Conservation (phyloP, 129 eudicot genomes). For the Tanacetum coccineum region DNA sequence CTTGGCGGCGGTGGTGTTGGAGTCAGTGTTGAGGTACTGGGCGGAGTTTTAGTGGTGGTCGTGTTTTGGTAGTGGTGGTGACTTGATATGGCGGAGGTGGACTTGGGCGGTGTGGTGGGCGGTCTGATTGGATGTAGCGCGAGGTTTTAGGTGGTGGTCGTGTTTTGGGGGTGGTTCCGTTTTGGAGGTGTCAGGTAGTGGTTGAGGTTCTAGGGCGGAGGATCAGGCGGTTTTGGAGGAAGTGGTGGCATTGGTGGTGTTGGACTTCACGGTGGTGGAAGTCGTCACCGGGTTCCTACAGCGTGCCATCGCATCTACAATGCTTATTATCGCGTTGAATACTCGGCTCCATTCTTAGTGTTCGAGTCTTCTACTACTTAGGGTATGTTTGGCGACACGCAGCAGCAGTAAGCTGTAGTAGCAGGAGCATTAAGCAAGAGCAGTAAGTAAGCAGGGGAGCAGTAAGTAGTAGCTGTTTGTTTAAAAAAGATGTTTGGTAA, state of each 20-base stretch:
- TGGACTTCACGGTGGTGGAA: conserved; percentile 24
- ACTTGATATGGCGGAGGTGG: too few relatives aligned
- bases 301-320: neutral
- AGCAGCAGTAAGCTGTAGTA: too few relatives aligned
- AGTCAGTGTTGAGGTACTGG: conserved; percentile 24
- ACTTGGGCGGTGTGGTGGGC: too few relatives aligned
- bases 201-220: conserved; percentile 34
- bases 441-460: too few relatives aligned
- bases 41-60: conserved; percentile 27
- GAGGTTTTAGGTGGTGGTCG: conserved; percentile 31
- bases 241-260: conserved; percentile 7
- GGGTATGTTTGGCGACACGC: too few relatives aligned
- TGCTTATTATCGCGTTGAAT: neutral
- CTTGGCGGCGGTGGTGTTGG: conserved; percentile 28
- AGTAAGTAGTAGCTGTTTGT: too few relatives aligned
- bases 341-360: conserved; percentile 3
- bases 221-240: conserved; percentile 29
- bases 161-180: conserved; percentile 37
- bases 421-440: too few relatives aligned
- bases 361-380: neutral
- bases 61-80: too few relatives aligned
- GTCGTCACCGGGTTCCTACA: conserved; percentile 8
- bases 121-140: too few relatives aligned
- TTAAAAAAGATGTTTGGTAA: too few relatives aligned
- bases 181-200: conserved; percentile 27